A percentile compares a stretch with the other conserved stretches of the same genome.
phyloP scores from a whole-genome alignment of 1,284 basidiomycete genomes.

The Fomitiporia mediterranea region DNA sequence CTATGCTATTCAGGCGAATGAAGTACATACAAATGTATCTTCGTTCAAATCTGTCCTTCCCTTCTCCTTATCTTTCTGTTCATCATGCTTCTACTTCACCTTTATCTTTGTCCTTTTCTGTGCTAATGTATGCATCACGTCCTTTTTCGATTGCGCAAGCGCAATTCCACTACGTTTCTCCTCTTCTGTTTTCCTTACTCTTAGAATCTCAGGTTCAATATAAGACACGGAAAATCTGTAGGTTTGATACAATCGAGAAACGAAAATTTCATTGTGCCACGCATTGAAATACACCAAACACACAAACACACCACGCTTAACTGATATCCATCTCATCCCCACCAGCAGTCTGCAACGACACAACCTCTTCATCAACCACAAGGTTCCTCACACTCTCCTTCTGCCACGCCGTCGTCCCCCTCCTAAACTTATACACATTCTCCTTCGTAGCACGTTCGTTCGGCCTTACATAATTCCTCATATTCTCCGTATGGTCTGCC shows the following conservation, averaged over 20 bases:
- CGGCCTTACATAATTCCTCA: slow-evolving; percentile 90
- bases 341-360: slow-evolving; percentile 32
- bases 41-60: background rate
- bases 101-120: background rate
- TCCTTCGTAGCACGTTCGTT: slow-evolving; percentile 86
- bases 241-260: background rate
- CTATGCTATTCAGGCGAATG: too few species aligned
- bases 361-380: slow-evolving; percentile 68
- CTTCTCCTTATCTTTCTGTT: background rate
- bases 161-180: background rate
- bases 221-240: background rate
- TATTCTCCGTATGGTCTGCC: slow-evolving; percentile 75
- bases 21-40: slow-evolving; percentile 1
- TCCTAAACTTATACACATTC: slow-evolving; percentile 76
- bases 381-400: slow-evolving; percentile 72
- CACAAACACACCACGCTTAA: slow-evolving; percentile 30
- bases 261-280: background rate
- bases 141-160: too few species aligned
- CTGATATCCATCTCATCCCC: slow-evolving; percentile 75
- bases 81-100: too few species aligned
- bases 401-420: slow-evolving; percentile 87
- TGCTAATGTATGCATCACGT: background rate
- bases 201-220: background rate
- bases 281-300: background rate
- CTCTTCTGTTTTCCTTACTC: background rate